phyloP scores from a whole-genome alignment of 805 yeast species.

The Hanseniaspora thailandica region DNA sequence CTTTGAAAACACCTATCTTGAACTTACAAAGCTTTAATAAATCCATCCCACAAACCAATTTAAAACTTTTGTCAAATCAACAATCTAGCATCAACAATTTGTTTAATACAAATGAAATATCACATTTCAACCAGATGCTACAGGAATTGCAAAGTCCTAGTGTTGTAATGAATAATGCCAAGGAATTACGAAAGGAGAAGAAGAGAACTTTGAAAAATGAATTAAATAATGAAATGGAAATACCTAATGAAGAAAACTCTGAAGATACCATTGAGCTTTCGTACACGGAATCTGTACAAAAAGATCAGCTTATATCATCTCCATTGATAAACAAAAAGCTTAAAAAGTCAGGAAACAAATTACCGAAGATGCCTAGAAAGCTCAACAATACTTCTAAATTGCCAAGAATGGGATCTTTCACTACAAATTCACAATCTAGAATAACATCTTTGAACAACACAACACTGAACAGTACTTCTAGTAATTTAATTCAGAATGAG shows the following conservation, averaged over 20 bases:
- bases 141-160: constrained; percentile 8
- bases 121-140: background rate
- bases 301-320: background rate
- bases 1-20: constrained; percentile 4
- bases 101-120: background rate
- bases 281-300: background rate
- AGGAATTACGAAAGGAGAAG: background rate
- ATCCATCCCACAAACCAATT: background rate
- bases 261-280: constrained; percentile 1
- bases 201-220: constrained; percentile 9
- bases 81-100: constrained; percentile 7
- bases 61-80: constrained; percentile 1
- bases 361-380: background rate
- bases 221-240: background rate
- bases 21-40: background rate
- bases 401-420: constrained; percentile 14
- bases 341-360: constrained; percentile 4
- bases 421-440: constrained; percentile 11
- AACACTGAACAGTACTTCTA: background rate
- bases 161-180: background rate
- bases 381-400: background rate
- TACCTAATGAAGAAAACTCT: background rate
- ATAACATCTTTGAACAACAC: constrained; percentile 5
- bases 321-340: background rate
- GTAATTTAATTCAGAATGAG: background rate